Evolutionary conservation across 441 rosid species (phyloP).

Genomic region (Gossypium davidsonii): DNA sequence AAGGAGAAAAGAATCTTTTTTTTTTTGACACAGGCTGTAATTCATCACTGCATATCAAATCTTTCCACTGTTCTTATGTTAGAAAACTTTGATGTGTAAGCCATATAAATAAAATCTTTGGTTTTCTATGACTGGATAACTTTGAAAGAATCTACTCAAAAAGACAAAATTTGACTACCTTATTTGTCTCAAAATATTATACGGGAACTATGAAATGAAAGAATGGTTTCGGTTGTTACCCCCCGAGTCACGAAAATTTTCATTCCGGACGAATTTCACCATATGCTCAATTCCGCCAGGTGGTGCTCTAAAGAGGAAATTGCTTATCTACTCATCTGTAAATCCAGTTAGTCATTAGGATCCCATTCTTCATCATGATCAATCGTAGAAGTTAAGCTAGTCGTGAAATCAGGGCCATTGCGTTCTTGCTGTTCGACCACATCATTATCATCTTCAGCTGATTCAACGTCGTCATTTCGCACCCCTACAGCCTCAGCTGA

Average conservation of each 20-base stretch:
- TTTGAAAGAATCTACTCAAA: conserved; percentile 26
- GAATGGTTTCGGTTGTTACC: conserved; percentile 27
- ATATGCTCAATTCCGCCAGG: conserved; percentile 22
- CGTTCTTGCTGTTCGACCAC: conserved; percentile 48
- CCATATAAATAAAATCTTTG: conserved; percentile 23
- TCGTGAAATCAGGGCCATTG: conserved; percentile 40
- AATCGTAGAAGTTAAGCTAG: conserved; percentile 35
- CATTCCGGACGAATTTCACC: conserved; percentile 26
- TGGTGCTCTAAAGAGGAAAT: conserved; percentile 13
- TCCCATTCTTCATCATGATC: conserved; percentile 91
- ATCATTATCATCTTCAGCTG: conserved; percentile 52
- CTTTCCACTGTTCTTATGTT: conserved; percentile 11
- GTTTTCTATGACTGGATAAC: conserved; percentile 23
- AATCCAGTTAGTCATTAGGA: conserved; percentile 60
- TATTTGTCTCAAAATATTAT: conserved; percentile 30
- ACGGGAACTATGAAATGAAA: conserved; percentile 27
- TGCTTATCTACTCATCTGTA: conserved; percentile 13
- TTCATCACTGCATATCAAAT: conserved; percentile 1
- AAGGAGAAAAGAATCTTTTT: not conserved
- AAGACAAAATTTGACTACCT: conserved; percentile 46
- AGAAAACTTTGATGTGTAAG: conserved; percentile 18
- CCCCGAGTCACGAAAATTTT: conserved; percentile 21
- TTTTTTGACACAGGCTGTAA: not conserved
- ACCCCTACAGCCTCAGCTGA: conserved; percentile 38
- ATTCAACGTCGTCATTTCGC: conserved; percentile 40